Evolutionary conservation across 179 eudicot species (phyloP).

Genomic region (Silene vulgaris): DNA sequence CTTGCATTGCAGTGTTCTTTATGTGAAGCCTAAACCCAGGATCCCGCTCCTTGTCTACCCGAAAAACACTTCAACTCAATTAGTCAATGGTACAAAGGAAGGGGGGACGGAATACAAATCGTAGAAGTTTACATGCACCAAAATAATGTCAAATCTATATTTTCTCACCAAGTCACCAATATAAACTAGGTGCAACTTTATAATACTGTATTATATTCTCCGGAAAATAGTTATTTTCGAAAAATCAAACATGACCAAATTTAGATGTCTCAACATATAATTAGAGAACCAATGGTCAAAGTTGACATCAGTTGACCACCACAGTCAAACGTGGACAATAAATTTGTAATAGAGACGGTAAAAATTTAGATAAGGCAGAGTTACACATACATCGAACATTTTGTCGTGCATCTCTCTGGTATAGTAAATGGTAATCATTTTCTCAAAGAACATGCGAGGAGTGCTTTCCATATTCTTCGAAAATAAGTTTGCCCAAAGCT

Average conservation of each 20-base stretch:
- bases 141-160: background rate
- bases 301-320: background rate
- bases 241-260: background rate
- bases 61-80: no score
- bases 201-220: background rate
- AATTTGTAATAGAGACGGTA: background rate
- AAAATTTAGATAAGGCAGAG: constrained; percentile 4
- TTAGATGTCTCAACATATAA: background rate
- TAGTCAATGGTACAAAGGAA: no score
- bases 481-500: constrained; percentile 71
- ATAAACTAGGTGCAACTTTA: background rate
- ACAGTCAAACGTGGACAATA: background rate
- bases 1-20: no score
- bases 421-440: constrained; percentile 66
- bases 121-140: no score
- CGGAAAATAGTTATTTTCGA: background rate
- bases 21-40: no score
- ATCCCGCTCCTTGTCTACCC: no score
- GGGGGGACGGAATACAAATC: no score
- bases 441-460: constrained; percentile 81
- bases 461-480: constrained; percentile 71
- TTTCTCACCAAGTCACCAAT: background rate
- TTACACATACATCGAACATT: constrained; percentile 64
- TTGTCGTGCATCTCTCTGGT: constrained; percentile 68
- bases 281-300: no score